Conservation (phyloP, 768 basidiomycete genomes). For the Mycena haematopus region DNA sequence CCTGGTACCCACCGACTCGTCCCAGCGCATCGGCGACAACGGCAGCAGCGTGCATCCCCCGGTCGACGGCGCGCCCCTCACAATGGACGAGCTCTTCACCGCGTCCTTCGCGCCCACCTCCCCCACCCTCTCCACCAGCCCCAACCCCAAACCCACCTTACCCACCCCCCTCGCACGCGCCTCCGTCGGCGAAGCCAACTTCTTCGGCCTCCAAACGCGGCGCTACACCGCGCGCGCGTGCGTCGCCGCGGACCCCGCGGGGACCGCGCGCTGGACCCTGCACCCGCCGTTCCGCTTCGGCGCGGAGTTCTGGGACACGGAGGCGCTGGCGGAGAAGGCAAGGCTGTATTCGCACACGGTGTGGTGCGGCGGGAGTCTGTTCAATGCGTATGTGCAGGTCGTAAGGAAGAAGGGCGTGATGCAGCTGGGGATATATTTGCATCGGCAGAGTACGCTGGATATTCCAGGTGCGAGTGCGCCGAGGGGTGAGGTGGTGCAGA, state of each 20-base stretch:
- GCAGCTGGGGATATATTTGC: slow-evolving; percentile 89
- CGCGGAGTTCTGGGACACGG: slow-evolving; percentile 91
- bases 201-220: slow-evolving; percentile 66
- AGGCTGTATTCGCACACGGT: slow-evolving; percentile 84
- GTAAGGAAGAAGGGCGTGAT: slow-evolving; percentile 76
- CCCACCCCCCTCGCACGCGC: slow-evolving; percentile 36
- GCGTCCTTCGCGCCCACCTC: slow-evolving; percentile 35
- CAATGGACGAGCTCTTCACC: slow-evolving; percentile 78
- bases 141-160: slow-evolving; percentile 30
- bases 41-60: slow-evolving; percentile 51
- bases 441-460: slow-evolving; percentile 83
- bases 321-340: slow-evolving; percentile 82
- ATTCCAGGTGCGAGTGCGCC: slow-evolving; percentile 77
- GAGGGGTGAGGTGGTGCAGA: slow-evolving; percentile 11
- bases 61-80: slow-evolving; percentile 40
- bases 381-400: slow-evolving; percentile 89
- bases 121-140: slow-evolving; percentile 36
- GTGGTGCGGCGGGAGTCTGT: slow-evolving; percentile 89
- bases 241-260: slow-evolving; percentile 49
- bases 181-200: slow-evolving; percentile 54
- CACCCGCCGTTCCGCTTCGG: slow-evolving; percentile 84
- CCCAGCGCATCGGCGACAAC: slow-evolving; percentile 76
- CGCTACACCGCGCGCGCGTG: slow-evolving; percentile 50
- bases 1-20: slow-evolving; percentile 72
- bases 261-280: slow-evolving; percentile 64